Evolutionary conservation across 2,329 filamentous ascomycete species (phyloP), one percentile per base, ranked within the genome.

Genomic region (Fusarium napiforme): DNA sequence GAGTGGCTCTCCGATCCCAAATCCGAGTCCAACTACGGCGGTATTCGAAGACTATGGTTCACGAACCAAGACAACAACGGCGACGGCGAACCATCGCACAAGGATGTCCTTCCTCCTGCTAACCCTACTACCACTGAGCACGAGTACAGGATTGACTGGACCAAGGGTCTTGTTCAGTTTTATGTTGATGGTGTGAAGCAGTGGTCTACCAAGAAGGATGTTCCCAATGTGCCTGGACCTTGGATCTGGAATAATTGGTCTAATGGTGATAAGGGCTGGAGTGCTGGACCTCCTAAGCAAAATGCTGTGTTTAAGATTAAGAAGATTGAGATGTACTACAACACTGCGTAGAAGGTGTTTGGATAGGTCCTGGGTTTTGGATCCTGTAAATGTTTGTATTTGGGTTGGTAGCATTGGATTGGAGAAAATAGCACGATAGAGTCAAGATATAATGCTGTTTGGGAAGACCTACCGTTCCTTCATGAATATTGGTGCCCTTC

Each of bases 211-310:
- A 79, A 60, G 9, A 36, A 65, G 42, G 75, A 81, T 21, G 78
- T 79, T 2, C 79, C 79, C 0, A 78, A 30, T 14, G 47, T 70
- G 0, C 36, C 74, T 32, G 79, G 79, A 0, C 67, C 77, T 16
- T 81, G 79, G 78, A 61, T 81, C 9, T 80, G 77, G 49, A 81
- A 81, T 55, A 81, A 81, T 67, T 81, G 79, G 79, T 75, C 79
- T 3, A 80, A 78, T 37, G 79, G 79, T 12, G 77, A 80, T 32
- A 66, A 70, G 36, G 76, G 75, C 12, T 81, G 79, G 79, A 79
- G 74, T 7, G 78, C 62, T 23, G 79, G 79, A 1, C 79, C 79
- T 10, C 79, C 79, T 1, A 59, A 70, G 11, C 21, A 66, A 34
- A 69, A 78, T 32, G 78, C 79, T 26, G 67, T 78, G 5, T 81